Conservation (phyloP, 192 early-diverging fungal species). For the Coemansia sp. region DNA sequence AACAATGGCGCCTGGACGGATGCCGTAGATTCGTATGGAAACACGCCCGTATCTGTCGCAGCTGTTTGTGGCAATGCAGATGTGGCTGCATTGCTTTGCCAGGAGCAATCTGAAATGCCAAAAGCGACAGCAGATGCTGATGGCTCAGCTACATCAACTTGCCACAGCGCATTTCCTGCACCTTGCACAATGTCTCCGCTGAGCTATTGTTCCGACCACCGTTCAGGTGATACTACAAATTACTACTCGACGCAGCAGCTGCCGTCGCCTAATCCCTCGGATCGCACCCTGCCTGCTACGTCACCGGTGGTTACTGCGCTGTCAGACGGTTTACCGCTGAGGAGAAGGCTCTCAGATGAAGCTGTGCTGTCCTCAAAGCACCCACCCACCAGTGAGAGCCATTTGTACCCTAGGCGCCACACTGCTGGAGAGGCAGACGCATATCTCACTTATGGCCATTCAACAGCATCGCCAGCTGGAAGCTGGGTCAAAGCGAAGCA, state of each 20-base stretch:
- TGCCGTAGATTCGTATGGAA: constrained; percentile 56
- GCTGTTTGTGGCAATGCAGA: constrained; percentile 24
- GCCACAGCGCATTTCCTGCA: background rate
- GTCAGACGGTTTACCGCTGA: background rate
- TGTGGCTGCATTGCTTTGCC: constrained; percentile 3
- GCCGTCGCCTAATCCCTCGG: constrained; percentile 40
- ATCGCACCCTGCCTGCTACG: constrained; percentile 7
- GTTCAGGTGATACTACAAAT: no score
- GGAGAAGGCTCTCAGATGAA: no score
- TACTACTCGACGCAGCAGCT: constrained; percentile 17
- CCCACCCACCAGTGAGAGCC: no score
- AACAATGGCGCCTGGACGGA: constrained; percentile 59
- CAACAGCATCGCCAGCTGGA: constrained; percentile 5
- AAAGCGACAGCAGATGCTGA: no score
- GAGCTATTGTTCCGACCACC: no score
- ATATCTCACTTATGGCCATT: constrained; percentile 3
- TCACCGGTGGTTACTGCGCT: constrained; percentile 7
- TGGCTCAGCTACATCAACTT: background rate
- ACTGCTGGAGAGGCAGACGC: constrained; percentile 38
- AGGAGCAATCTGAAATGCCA: background rate
- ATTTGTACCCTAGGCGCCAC: constrained; percentile 15
- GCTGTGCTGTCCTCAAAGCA: no score
- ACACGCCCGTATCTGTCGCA: constrained; percentile 40
- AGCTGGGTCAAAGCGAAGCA: constrained; percentile 18
- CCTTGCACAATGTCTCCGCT: background rate